Conservation (phyloP, 208 protist genomes). For the Acanthamoeba lenticulata region DNA sequence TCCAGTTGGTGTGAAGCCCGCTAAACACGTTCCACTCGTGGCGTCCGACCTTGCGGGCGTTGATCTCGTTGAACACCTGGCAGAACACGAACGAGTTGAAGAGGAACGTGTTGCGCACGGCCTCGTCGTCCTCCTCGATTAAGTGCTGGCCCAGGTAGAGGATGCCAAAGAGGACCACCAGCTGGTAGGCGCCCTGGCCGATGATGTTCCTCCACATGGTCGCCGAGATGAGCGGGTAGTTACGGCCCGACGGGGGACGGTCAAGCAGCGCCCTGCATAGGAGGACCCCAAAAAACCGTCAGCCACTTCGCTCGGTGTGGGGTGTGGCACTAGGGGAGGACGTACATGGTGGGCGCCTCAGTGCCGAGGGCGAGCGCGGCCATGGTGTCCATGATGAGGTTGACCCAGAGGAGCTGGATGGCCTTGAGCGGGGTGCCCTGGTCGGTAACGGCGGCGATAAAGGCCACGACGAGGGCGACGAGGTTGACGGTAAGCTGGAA, state of each 20-base stretch:
- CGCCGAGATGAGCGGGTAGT: slow-evolving; percentile 88
- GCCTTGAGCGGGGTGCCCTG: slow-evolving; percentile 89
- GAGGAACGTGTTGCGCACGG: slow-evolving; percentile 85
- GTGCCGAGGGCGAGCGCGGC: slow-evolving; percentile 97
- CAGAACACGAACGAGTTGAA: slow-evolving; percentile 95
- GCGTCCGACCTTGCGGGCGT: slow-evolving; percentile 92
- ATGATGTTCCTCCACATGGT: slow-evolving; percentile 91
- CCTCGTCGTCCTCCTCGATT: slow-evolving; percentile 5
- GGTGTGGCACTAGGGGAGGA: slow-evolving; percentile 83
- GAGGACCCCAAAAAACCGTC: not conserved
- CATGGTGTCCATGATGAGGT: slow-evolving; percentile 99
- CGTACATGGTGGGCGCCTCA: slow-evolving; percentile 89
- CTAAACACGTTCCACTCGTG: slow-evolving; percentile 62
- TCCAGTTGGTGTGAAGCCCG: slow-evolving; percentile 74
- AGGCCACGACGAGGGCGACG: slow-evolving; percentile 93
- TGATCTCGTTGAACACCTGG: slow-evolving; percentile 94
- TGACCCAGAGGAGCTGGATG: slow-evolving; percentile 99
- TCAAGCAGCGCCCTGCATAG: slow-evolving; percentile 84
- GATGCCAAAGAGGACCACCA: slow-evolving; percentile 78
- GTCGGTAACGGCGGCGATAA: slow-evolving; percentile 90
- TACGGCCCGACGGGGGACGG: slow-evolving; percentile 83
- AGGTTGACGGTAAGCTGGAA: slow-evolving; percentile 90
- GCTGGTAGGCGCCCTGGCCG: slow-evolving; percentile 85
- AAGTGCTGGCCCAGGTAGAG: slow-evolving; percentile 80
- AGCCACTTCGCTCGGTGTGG: not conserved